Base-by-base conservation (phyloP, 2,329 filamentous ascomycete genomes). In the Colletotrichum sublineola region DNA sequence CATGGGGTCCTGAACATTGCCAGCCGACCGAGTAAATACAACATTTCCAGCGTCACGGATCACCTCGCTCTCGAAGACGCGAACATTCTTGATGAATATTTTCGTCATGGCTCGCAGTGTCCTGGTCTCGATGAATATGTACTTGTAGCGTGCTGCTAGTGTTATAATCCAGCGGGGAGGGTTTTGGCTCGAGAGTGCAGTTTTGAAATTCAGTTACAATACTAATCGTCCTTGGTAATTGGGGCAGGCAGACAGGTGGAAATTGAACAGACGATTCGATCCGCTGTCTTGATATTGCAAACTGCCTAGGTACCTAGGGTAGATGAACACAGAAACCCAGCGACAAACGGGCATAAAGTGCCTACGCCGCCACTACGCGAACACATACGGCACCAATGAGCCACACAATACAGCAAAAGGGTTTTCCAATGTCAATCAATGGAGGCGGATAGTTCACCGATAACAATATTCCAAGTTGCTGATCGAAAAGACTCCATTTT, bases 41-140 rank as follows among this genome's bases (percentile, higher is more conserved):
- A 72, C 53, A 11, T 63, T 44, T 12, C n/a, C 44, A 1, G 66
- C 36, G 6, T 53, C 44, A 3, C 36, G 60, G 8, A 72, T 12
- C 9, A 15, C 9, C 15, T 75, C 73, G 53, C 75, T 76, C 53
- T 77, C 77, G 60, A 74, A 71, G 38, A 52, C 48, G 52, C 72
- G 58, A 12, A 72, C 69, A 29, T 72, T 61, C 40, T 65, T 42
- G 31, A 72, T 64, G 15, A 65, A 3, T 40, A 72, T 64, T 38
- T 55, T 56, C 0, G 60, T 57, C 68, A 71, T 71, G 1, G n/a
- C 56, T 42, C 36, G 15, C 7, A 15, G 5, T 12, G 15, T n/a
- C 40, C 11, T 14, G 40, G 46, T 36, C 31, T 33, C 18, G 52
- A 36, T n/a, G 52, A 20, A 36, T 6, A n/a, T 40, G n/a, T 40